These are phyloP conservation scores for Penicillium sp. DNA, from an alignment of 2,329 filamentous ascomycete genomes.

Conservation along the genomic window DNA sequence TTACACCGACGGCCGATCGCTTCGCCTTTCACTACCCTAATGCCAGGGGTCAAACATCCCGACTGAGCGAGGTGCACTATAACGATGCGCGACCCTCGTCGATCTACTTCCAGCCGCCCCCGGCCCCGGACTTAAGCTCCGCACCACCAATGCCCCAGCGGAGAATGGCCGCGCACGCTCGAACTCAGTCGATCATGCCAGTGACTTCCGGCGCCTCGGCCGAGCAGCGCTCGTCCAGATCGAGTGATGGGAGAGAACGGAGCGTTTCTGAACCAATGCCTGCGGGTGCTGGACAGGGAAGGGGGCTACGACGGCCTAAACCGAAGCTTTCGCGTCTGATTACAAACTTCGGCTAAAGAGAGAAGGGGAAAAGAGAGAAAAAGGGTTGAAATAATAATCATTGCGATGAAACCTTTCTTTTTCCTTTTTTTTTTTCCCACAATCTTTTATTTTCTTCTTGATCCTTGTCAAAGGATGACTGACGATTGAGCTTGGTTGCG, in stretches of 20 bases:
- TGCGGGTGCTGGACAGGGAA: conserved; percentile 6
- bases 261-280: conserved; percentile 24
- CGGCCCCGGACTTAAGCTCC: background rate
- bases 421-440: background rate
- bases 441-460: background rate
- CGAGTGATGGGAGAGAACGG: conserved; percentile 20
- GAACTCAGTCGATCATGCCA: conserved; percentile 16
- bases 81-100: conserved; percentile 17
- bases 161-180: conserved; percentile 6
- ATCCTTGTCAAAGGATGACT: background rate
- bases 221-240: conserved; percentile 3
- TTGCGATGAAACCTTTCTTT: background rate
- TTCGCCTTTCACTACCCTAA: conserved; percentile 5
- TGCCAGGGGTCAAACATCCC: conserved; percentile 20
- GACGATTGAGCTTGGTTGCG: background rate
- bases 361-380: background rate
- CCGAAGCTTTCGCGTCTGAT: conserved; percentile 39
- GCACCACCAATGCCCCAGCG: background rate
- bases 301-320: conserved; percentile 29
- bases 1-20: conserved; percentile 12
- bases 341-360: conserved; percentile 33
- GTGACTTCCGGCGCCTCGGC: conserved; percentile 5
- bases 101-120: conserved; percentile 14
- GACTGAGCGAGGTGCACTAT: conserved; percentile 24
- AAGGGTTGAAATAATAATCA: conserved; percentile 7